Evolutionary conservation across 1,139 yeast genomes (phyloP).

Genomic region (Candida dubliniensis): DNA sequence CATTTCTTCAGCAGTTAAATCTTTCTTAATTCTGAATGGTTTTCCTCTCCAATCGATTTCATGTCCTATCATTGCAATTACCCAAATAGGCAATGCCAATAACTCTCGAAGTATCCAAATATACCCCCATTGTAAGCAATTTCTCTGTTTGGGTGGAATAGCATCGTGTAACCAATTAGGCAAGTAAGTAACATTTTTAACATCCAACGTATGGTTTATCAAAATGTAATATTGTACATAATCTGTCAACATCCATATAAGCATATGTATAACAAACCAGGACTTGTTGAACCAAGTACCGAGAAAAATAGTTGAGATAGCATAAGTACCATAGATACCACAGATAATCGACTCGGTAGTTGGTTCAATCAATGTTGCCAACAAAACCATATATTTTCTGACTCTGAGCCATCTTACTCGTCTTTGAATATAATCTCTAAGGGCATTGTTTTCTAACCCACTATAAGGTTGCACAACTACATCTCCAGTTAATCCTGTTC

Average conservation of each 20-base stretch:
- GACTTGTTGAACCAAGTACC: slow-evolving; percentile 28
- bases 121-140: slow-evolving; percentile 26
- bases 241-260: slow-evolving; percentile 65
- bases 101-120: slow-evolving; percentile 70
- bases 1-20: slow-evolving; percentile 73
- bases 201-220: slow-evolving; percentile 26
- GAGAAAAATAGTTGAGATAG: slow-evolving; percentile 50
- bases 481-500: slow-evolving; percentile 80
- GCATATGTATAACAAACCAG: slow-evolving; percentile 54
- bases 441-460: slow-evolving; percentile 42
- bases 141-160: slow-evolving; percentile 16
- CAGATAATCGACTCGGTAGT: slow-evolving; percentile 75
- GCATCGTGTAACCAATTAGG: slow-evolving; percentile 30
- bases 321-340: slow-evolving; percentile 67
- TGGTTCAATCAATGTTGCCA: slow-evolving; percentile 85
- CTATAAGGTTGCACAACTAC: slow-evolving; percentile 76
- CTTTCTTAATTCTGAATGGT: slow-evolving; percentile 70
- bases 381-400: slow-evolving; percentile 84
- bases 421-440: slow-evolving; percentile 61
- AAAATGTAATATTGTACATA: slow-evolving; percentile 56
- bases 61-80: slow-evolving; percentile 75
- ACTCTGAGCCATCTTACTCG: slow-evolving; percentile 86
- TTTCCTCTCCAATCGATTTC: slow-evolving; percentile 81
- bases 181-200: slow-evolving; percentile 21
- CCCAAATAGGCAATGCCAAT: slow-evolving; percentile 84